A percentile compares a stretch with the other conserved stretches of the same genome.
phyloP scores from a whole-genome alignment of 2,329 filamentous ascomycete genomes.

The Colletotrichum sublineola region DNA sequence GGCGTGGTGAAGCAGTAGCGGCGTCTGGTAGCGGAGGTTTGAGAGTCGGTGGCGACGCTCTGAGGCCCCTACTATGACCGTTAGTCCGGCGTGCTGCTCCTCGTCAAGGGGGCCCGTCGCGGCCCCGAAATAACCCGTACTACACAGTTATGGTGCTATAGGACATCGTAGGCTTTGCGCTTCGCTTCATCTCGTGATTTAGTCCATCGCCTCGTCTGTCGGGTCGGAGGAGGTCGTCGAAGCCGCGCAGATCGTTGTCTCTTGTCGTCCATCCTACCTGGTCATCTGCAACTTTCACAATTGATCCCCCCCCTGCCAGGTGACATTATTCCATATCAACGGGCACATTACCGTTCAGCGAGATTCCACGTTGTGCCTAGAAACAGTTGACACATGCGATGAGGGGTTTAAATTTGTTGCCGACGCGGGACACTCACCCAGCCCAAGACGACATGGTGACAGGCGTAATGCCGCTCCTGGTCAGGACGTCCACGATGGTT shows the following conservation, averaged over 20 bases:
- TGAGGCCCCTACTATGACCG: background rate
- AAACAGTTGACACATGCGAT: background rate
- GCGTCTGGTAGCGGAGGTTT: constrained; percentile 33
- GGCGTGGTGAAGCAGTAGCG: constrained; percentile 11
- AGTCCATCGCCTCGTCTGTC: background rate
- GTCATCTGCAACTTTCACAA: background rate
- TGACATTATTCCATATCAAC: background rate
- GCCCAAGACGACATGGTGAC: background rate
- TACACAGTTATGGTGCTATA: no score
- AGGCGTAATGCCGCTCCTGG: background rate
- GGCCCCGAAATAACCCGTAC: background rate
- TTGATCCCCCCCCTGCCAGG: background rate
- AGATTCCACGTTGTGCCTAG: background rate
- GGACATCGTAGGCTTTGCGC: background rate
- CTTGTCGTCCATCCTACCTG: background rate
- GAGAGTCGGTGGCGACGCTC: constrained; percentile 29
- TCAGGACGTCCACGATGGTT: background rate
- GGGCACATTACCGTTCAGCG: background rate
- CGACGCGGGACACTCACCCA: background rate
- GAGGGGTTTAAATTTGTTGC: no score
- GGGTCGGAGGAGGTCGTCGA: background rate
- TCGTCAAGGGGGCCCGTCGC: background rate
- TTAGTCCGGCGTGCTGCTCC: constrained; percentile 12
- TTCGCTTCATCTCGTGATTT: background rate
- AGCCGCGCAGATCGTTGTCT: background rate